phyloP scores from a whole-genome alignment of 1,284 basidiomycete genomes.

The Chondrostereum purpureum region DNA sequence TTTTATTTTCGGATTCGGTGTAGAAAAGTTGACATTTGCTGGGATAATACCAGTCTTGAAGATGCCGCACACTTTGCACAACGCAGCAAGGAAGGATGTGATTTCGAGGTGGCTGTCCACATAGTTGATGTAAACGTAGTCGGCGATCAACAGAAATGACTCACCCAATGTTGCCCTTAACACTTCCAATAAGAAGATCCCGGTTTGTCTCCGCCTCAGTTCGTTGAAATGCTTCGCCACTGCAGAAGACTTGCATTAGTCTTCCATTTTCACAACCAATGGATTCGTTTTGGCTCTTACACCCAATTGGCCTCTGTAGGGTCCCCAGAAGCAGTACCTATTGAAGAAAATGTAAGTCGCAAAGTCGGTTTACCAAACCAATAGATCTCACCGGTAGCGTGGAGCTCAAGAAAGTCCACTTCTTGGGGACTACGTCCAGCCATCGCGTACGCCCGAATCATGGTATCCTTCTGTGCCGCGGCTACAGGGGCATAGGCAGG shows the following conservation, averaged over 20 bases:
- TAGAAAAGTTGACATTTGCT: slow-evolving; percentile 30
- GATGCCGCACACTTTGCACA: slow-evolving; percentile 34
- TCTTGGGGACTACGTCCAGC: slow-evolving; percentile 24
- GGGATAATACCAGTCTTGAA: slow-evolving; percentile 29
- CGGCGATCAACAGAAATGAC: slow-evolving; percentile 4
- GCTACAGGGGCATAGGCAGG: slow-evolving; percentile 27
- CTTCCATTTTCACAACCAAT: not conserved
- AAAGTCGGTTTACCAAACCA: not conserved
- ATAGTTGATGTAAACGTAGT: not conserved
- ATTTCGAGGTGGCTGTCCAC: slow-evolving; percentile 32
- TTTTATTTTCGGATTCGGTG: slow-evolving; percentile 29
- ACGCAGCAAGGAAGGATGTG: slow-evolving; percentile 32
- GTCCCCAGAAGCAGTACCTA: slow-evolving; percentile 36
- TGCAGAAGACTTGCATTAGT: no score
- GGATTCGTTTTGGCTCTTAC: slow-evolving; percentile 18
- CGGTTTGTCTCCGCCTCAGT: slow-evolving; percentile 18
- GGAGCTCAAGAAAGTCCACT: slow-evolving; percentile 38
- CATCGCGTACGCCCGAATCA: slow-evolving; percentile 24
- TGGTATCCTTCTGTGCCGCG: slow-evolving; percentile 24
- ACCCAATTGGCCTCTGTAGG: slow-evolving; percentile 39
- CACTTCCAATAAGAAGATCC: slow-evolving; percentile 28
- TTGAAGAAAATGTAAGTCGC: not conserved
- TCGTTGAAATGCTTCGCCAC: not conserved
- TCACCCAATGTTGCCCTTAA: slow-evolving; percentile 35
- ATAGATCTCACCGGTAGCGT: slow-evolving; percentile 30